These are phyloP conservation scores for Obba rivulosa DNA, from an alignment of 768 basidiomycete genomes.

Conservation along the genomic window DNA sequence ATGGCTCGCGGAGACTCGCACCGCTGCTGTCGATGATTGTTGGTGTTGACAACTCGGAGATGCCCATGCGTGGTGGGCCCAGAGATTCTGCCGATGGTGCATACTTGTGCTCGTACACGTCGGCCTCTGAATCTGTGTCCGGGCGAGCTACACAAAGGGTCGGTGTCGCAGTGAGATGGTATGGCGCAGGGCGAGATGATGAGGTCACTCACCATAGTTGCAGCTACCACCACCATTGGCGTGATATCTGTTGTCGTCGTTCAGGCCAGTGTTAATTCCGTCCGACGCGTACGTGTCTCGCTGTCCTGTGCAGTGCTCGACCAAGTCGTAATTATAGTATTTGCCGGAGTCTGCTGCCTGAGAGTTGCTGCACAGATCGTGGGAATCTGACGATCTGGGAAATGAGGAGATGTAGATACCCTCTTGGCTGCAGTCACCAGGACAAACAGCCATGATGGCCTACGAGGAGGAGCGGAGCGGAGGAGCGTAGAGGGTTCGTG, in stretches of 20 bases:
- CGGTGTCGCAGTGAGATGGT: background rate
- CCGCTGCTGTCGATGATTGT: slow-evolving; percentile 62
- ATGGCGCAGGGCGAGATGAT: slow-evolving; percentile 1
- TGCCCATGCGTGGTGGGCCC: slow-evolving; percentile 52
- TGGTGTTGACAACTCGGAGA: slow-evolving; percentile 69
- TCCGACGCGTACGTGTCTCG: slow-evolving; percentile 65
- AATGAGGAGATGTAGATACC: slow-evolving; percentile 58
- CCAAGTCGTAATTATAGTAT: slow-evolving; percentile 70
- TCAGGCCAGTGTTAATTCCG: slow-evolving; percentile 52
- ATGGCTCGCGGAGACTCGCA: slow-evolving; percentile 68
- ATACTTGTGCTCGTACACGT: slow-evolving; percentile 63
- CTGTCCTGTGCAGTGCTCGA: slow-evolving; percentile 44
- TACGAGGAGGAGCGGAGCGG: slow-evolving; percentile 3
- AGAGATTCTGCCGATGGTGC: slow-evolving; percentile 75
- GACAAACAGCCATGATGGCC: slow-evolving; percentile 46
- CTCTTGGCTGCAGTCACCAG: slow-evolving; percentile 53
- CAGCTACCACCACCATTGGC: slow-evolving; percentile 61
- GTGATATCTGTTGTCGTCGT: slow-evolving; percentile 49
- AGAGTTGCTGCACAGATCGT: slow-evolving; percentile 58
- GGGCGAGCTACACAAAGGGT: slow-evolving; percentile 48
- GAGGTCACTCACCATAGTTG: slow-evolving; percentile 50
- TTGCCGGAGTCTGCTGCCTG: slow-evolving; percentile 31
- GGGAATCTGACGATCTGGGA: slow-evolving; percentile 54
- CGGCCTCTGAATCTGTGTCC: slow-evolving; percentile 83
- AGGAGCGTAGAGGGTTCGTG: slow-evolving; percentile 5